Evolutionary conservation across 257 asterid species (phyloP), one percentile per base, ranked within the genome.

Genomic region (Nicotiana obtusifolia): DNA sequence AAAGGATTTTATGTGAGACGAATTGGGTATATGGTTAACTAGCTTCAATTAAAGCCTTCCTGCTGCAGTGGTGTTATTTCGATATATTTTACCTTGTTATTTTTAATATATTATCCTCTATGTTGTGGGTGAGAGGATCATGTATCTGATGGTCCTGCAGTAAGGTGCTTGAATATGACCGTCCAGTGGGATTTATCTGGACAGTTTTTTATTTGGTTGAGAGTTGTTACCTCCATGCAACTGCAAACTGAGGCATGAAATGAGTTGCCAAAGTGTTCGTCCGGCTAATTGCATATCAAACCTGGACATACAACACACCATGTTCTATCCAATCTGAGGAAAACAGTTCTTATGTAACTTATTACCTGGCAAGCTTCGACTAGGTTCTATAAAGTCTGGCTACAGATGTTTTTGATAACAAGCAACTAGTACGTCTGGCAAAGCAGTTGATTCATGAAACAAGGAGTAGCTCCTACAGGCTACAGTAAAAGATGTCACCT

Each of bases 201-300:
- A 47, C 60, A 41, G n/a, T 41, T 13, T 20, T 52, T 69, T 20
- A 71, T 71, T 73, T 47, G 56, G 56, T 52, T 3, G 60, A 44
- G 61, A 2, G 60, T 73, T 47, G 41, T 71, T 47, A 73, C 62
- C 41, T 73, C 78, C 44, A 1, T 75, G 62, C 62, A 24, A 49
- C 41, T 75, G 16, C 80, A 49, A 75, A 49, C 80, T 75, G 41
- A 73, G 44, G 62, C 80, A 75, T 75, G 62, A 75, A 24, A 59
- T 49, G 62, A 49, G 62, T 75, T 26, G 2, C 10, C 62, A 24
- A 75, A 26, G 80, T 75, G 62, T 47, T 24, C 26, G 62, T 75
- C 52, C 44, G 24, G 52, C 16, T 9, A n/a, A 8, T 47, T 75
- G 80, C 80, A 7, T 65, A 65, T 49, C 44, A 24, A 15, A 7